These are phyloP conservation scores for Neurospora sp. DNA, from an alignment of 495 filamentous ascomycete species.

Conservation along the genomic window DNA sequence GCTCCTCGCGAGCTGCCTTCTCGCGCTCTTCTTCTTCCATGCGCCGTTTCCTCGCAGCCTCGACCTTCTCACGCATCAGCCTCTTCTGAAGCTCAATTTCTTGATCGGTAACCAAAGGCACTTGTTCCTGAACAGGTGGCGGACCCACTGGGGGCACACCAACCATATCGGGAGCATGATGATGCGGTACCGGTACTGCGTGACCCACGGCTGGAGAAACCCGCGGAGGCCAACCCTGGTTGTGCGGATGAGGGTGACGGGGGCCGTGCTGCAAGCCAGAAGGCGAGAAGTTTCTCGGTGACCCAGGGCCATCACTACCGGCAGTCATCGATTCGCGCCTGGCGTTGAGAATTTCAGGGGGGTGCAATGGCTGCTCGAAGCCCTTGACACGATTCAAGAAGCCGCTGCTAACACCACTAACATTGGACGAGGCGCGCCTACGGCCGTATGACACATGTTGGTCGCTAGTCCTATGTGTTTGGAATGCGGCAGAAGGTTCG, in stretches of 20 bases:
- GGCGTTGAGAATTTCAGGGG: conserved; percentile 32
- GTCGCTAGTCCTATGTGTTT: conserved; percentile 60
- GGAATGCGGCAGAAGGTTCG: conserved; percentile 87
- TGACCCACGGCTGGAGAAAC: conserved; percentile 38
- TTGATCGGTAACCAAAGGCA: conserved; percentile 39
- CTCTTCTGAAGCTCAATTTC: conserved; percentile 62
- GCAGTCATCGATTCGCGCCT: conserved; percentile 35
- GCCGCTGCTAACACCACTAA: conserved; percentile 80
- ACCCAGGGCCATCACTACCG: conserved; percentile 37
- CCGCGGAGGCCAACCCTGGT: conserved; percentile 39
- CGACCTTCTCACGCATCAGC: conserved; percentile 73
- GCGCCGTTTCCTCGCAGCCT: conserved; percentile 66
- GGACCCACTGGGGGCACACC: conserved; percentile 2
- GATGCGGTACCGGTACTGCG: conserved; percentile 37
- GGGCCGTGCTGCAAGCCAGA: conserved; percentile 18
- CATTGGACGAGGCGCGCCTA: conserved; percentile 84
- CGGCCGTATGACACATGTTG: conserved; percentile 66
- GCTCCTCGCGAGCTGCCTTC: conserved; percentile 68
- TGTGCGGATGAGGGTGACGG: conserved; percentile 22
- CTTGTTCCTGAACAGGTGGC: conserved; percentile 11
- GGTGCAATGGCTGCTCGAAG: conserved; percentile 35
- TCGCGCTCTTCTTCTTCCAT: conserved; percentile 73
- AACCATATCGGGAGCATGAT: conserved; percentile 19
- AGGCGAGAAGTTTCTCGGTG: conserved; percentile 35
- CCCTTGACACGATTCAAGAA: conserved; percentile 40